These are phyloP conservation scores for Trichophyton simii DNA, from an alignment of 2,329 filamentous ascomycete species.

Conservation along the genomic window DNA sequence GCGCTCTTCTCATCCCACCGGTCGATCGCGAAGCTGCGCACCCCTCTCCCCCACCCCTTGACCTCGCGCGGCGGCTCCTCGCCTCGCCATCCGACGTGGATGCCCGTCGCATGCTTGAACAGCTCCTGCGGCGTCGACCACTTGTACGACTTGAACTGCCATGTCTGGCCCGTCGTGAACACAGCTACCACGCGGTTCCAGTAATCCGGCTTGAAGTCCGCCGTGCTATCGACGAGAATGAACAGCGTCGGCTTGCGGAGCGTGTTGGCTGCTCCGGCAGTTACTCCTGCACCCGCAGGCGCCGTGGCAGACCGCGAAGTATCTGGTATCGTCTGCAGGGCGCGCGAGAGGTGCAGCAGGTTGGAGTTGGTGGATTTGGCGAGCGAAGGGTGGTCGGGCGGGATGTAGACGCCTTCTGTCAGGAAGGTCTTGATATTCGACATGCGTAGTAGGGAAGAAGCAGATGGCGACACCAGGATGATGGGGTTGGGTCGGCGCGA, in stretches of 20 bases:
- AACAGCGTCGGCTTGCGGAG: conserved; percentile 61
- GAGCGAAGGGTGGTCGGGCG: conserved; percentile 52
- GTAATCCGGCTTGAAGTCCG: conserved; percentile 96
- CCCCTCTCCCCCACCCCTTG: conserved; percentile 72
- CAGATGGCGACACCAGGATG: conserved; percentile 90
- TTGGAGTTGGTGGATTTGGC: conserved; percentile 55
- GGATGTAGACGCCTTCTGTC: conserved; percentile 67
- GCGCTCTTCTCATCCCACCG: conserved; percentile 52
- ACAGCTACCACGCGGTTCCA: conserved; percentile 92
- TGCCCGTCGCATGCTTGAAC: conserved; percentile 74
- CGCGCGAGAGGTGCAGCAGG: conserved; percentile 74
- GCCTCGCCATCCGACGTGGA: conserved; percentile 85
- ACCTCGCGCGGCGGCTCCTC: conserved; percentile 68
- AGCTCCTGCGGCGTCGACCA: conserved; percentile 82
- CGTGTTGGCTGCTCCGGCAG: not conserved
- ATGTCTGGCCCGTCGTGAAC: conserved; percentile 92
- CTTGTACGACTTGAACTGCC: conserved; percentile 98
- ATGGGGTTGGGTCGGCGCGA: conserved; percentile 60
- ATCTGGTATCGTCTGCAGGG: conserved; percentile 46
- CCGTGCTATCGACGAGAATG: conserved; percentile 83
- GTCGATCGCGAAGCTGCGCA: conserved; percentile 68
- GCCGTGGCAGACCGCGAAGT: conserved; percentile 18
- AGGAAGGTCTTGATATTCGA: conserved; percentile 94
- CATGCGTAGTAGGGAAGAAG: conserved; percentile 86
- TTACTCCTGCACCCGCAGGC: not conserved